phyloP scores from a whole-genome alignment of 306 rosid species.

The Senna siamea region DNA sequence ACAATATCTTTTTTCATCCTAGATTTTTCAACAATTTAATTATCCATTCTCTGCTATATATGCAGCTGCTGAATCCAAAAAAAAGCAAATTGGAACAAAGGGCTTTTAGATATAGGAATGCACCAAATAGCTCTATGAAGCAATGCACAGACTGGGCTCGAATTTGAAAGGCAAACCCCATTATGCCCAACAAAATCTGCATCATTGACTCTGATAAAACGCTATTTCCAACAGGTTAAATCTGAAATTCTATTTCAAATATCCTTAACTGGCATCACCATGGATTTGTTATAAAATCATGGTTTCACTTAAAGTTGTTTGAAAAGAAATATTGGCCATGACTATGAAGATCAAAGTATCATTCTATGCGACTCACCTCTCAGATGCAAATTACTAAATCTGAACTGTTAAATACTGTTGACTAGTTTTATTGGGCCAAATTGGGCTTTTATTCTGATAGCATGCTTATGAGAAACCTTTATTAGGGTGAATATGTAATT shows the following conservation, averaged over 20 bases:
- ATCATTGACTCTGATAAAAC: conserved; percentile 14
- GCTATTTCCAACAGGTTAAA: conserved; percentile 10
- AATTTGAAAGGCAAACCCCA: conserved; percentile 16
- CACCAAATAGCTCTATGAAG: conserved; percentile 1
- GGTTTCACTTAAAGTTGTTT: not conserved
- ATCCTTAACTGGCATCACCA: not conserved
- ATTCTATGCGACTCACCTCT: not conserved
- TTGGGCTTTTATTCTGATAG: too few species aligned
- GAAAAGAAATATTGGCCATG: not conserved
- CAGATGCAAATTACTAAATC: not conserved
- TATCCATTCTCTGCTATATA: not conserved
- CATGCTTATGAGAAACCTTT: too few species aligned
- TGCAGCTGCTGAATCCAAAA: not conserved
- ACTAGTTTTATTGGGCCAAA: too few species aligned
- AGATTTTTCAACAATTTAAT: not conserved
- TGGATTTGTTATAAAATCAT: not conserved
- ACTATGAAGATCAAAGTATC: not conserved
- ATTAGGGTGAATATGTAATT: too few species aligned
- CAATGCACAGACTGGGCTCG: not conserved
- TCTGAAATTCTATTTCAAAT: not conserved
- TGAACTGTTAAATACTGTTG: too few species aligned
- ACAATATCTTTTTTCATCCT: not conserved
- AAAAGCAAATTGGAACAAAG: not conserved
- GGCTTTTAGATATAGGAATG: not conserved
- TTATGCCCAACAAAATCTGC: not conserved